phyloP scores from a whole-genome alignment of 2,329 filamentous ascomycete genomes.

The Talaromyces albobiverticillius region DNA sequence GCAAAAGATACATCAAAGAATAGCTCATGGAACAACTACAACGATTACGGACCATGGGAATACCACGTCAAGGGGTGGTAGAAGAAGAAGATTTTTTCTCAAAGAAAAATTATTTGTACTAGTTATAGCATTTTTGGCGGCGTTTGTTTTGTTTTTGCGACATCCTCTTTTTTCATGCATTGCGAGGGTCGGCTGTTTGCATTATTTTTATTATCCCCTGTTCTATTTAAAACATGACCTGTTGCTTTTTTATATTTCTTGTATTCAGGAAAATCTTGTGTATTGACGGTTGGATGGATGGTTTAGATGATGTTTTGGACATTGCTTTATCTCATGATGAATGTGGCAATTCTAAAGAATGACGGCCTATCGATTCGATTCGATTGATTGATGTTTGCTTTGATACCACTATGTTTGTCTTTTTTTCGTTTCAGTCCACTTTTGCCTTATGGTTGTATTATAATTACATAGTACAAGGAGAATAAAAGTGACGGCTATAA shows the following conservation, averaged over 20 bases:
- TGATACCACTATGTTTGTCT: slow-evolving; percentile 12
- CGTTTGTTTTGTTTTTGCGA: slow-evolving; percentile 3
- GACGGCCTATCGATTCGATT: not conserved
- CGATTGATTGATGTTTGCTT: no score
- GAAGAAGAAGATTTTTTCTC: slow-evolving; percentile 7
- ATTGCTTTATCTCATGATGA: no score
- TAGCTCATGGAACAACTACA: slow-evolving; percentile 81
- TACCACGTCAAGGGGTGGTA: slow-evolving; percentile 88
- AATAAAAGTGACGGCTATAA: not conserved
- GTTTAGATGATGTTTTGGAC: no score
- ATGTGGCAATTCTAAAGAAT: no score
- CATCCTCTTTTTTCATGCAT: slow-evolving; percentile 6
- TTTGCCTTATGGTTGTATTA: slow-evolving; percentile 2
- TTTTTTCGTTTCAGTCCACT: no score
- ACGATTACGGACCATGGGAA: slow-evolving; percentile 76
- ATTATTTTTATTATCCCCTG: slow-evolving; percentile 1
- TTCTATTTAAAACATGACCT: slow-evolving; percentile 6
- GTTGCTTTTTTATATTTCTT: not conserved
- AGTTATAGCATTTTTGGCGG: slow-evolving; percentile 1
- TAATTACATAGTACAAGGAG: no score
- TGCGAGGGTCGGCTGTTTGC: slow-evolving; percentile 15
- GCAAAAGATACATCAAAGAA: slow-evolving; percentile 62
- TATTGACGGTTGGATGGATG: no score
- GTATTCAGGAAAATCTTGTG: no score
- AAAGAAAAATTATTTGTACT: not conserved